Evolutionary conservation across 2,329 filamentous ascomycete genomes (phyloP).

Genomic region (Monosporascus cannonballus): DNA sequence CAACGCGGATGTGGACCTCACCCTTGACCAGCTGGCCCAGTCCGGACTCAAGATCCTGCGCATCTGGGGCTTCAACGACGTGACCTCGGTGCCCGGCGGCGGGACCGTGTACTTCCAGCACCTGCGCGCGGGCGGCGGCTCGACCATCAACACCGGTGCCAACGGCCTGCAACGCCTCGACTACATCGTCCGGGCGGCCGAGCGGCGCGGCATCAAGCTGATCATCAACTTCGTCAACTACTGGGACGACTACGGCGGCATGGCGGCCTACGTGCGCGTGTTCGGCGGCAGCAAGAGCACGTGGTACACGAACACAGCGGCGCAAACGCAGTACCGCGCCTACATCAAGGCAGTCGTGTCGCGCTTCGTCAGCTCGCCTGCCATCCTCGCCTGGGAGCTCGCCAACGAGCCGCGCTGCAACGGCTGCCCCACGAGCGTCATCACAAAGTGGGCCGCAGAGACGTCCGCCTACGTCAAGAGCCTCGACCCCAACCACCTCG

Average conservation of each 20-base stretch:
- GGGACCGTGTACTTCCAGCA: slow-evolving; percentile 47
- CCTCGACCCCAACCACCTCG: slow-evolving; percentile 57
- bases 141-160: slow-evolving; percentile 56
- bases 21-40: slow-evolving; percentile 38
- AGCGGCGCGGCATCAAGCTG: slow-evolving; percentile 53
- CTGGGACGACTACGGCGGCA: slow-evolving; percentile 64
- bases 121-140: slow-evolving; percentile 39
- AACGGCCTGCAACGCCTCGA: slow-evolving; percentile 61
- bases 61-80: slow-evolving; percentile 59
- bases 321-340: slow-evolving; percentile 49
- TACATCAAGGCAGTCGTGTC: slow-evolving; percentile 44
- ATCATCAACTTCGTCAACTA: slow-evolving; percentile 65
- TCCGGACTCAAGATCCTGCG: slow-evolving; percentile 53
- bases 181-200: slow-evolving; percentile 54
- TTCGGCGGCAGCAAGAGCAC: slow-evolving; percentile 47
- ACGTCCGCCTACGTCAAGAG: slow-evolving; percentile 59
- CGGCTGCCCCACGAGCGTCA: slow-evolving; percentile 46
- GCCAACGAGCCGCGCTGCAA: slow-evolving; percentile 52
- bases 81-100: slow-evolving; percentile 32
- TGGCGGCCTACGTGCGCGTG: slow-evolving; percentile 51
- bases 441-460: slow-evolving; percentile 52
- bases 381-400: slow-evolving; percentile 50
- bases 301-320: slow-evolving; percentile 51
- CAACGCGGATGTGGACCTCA: slow-evolving; percentile 47
- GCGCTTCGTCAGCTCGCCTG: slow-evolving; percentile 39